Base-by-base conservation (phyloP, 805 yeast species). In the Saturnispora mendoncae region DNA sequence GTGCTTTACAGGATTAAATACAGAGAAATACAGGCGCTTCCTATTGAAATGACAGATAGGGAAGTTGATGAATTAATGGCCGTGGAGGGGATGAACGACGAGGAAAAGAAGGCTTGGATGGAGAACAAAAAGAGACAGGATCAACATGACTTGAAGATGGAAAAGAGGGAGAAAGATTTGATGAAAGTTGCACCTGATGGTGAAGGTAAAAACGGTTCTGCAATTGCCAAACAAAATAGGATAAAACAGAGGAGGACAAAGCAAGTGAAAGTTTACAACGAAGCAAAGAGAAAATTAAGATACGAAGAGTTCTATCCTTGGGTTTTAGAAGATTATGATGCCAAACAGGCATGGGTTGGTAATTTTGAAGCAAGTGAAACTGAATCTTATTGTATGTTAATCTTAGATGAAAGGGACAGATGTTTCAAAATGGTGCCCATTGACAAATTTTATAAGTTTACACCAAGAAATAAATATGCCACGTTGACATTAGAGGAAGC, bases 251-350 rank as follows among this genome's bases (percentile, higher is more conserved):
- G 92, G 47, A 77, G 72, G 51, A 87, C 97, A 2, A 74, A 88
- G 53, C 95, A 88, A 60, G 76, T 86, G 15, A 78, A 74, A 51
- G 74, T 80, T 21, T 76, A 85, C 57, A 86, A 86, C 54, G 97
- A 88, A 52, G 75, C 75, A 7, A 88, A 85, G 46, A 73, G 90
- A 47, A 81, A 78, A 55, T 67, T 92, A 47, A 71, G 97, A 56
- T 92, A 90, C 57, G 98, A 92, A 64, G 98, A 92, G 63, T 85
- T 81, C 59, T 90, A 84, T 54, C 98, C 98, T 0, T 92, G 98
- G 98, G 95, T 92, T 14, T 67, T 92, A 70, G 98, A 92, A 64
- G 98, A 92, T 63, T 90, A 84, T 59, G 96, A 87, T 55, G 95
- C 95, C 35, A 72, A 76, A 46, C 90, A 92, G 57, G 90, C 94